phyloP scores from a whole-genome alignment of 108 stramenopile genomes.

The Epithemia pelagica region DNA sequence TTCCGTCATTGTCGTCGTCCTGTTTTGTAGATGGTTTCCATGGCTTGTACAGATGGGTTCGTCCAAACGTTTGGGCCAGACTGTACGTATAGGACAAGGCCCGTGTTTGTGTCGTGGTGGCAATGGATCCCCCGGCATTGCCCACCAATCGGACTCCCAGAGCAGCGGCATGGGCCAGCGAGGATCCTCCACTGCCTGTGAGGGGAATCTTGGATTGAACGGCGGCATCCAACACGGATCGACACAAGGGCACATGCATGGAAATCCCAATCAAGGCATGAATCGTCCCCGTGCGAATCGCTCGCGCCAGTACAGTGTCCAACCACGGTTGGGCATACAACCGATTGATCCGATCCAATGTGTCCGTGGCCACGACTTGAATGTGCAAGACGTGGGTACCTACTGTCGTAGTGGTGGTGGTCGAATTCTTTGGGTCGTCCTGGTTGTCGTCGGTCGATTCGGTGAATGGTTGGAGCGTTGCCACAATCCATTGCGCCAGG shows the following conservation, averaged over 20 bases:
- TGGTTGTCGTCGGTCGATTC: not conserved
- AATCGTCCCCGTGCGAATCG: constrained; percentile 17
- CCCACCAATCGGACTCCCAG: constrained; percentile 38
- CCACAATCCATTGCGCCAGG: constrained; percentile 14
- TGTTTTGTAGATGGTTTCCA: constrained; percentile 3
- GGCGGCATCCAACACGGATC: constrained; percentile 25
- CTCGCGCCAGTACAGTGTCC: constrained; percentile 19
- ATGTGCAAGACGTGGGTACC: constrained; percentile 15
- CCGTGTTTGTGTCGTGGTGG: constrained; percentile 53
- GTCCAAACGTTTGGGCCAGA: constrained; percentile 7
- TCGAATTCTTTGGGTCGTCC: not conserved
- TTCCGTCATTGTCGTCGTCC: not conserved
- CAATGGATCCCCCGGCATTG: constrained; percentile 63
- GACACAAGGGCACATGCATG: constrained; percentile 24
- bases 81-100: constrained; percentile 50
- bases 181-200: constrained; percentile 60
- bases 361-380: constrained; percentile 12
- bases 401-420: not conserved
- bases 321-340: constrained; percentile 8
- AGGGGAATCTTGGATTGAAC: constrained; percentile 27
- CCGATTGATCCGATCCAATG: constrained; percentile 32
- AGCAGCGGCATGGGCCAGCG: constrained; percentile 33
- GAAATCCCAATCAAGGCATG: constrained; percentile 49
- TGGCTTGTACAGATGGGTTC: constrained; percentile 23
- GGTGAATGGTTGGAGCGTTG: not conserved